Base-by-base conservation (phyloP, 2,329 filamentous ascomycete genomes). In the Aspergillus sp. region DNA sequence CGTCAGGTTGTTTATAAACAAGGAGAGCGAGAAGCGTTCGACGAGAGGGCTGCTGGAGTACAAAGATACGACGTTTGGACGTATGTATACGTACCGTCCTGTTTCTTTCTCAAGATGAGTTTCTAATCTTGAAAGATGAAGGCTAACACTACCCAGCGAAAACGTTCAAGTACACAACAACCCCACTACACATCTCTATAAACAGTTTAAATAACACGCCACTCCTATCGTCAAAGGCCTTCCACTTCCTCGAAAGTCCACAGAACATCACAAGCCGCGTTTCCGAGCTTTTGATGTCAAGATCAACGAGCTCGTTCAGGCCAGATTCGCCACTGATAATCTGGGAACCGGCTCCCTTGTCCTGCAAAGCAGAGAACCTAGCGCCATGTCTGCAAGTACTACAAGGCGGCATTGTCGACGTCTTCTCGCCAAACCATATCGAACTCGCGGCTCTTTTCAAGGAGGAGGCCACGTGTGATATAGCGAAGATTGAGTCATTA, bases 351-450 rank as follows among this genome's bases (percentile, higher is more conserved):
- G 63, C 67, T 11, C 68, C 70, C 0, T 63, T 63, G 4, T 65
- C 62, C 23, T 60, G 68, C 62, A 49, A 67, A 63, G 61, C 46
- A 49, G 57, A 69, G 47, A 64, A 73, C 65, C 41, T 74, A 46
- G 23, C 66, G 59, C 49, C 47, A 17, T 69, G 61, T 54, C 34
- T 72, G 6, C 54, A 64, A 7, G 64, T 63, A 8, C 61, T 57
- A 34, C 15, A 15, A 6, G 11, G 13, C 11, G 34, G 34, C 11
- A 19, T 66, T 1, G 74, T 78, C 0, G 71, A 76, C 38, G 65
- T 78, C 5, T 74, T 78, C 59, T 76, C 74, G 9, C 77, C 76
- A 3, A 78, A 79, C 56, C 76, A 78, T 49, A 66, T 77, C n/a
- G 76, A 78, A 47, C 59, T 78, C 6, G 63, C 66, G 15, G 59